These are phyloP conservation scores for Sporothrix sp. DNA, from an alignment of 2,329 filamentous ascomycete genomes.

Conservation along the genomic window DNA sequence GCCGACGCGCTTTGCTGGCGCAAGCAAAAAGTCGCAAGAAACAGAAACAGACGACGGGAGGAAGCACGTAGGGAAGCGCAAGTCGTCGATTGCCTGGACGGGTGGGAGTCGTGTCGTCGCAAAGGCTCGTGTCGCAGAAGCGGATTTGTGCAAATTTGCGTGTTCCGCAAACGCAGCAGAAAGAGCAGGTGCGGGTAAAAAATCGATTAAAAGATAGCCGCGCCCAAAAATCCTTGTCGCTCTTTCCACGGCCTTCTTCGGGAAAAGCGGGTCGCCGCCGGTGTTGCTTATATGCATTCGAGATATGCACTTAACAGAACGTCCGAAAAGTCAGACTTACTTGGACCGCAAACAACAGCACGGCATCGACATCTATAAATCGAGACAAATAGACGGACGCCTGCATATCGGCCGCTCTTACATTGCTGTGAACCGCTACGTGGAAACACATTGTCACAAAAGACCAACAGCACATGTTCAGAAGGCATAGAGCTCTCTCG, in stretches of 20 bases:
- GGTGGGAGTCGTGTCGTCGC: background rate
- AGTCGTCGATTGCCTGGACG: background rate
- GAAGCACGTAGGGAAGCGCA: background rate
- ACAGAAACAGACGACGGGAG: background rate
- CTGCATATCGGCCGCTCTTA: too few relatives aligned
- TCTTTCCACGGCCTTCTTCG: conserved; percentile 1
- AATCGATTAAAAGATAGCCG: conserved; percentile 2
- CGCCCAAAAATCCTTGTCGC: background rate
- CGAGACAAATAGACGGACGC: background rate
- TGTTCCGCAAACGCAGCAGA: background rate
- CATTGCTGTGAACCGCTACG: too few relatives aligned
- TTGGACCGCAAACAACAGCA: background rate
- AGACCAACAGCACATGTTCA: too few relatives aligned
- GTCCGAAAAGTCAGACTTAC: conserved; percentile 10
- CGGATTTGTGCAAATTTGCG: conserved; percentile 7
- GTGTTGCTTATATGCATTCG: conserved; percentile 2
- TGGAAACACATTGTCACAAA: too few relatives aligned
- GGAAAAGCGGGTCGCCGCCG: conserved; percentile 1
- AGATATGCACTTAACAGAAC: background rate
- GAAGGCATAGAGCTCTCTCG: too few relatives aligned
- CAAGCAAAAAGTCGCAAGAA: background rate
- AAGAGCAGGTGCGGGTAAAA: background rate
- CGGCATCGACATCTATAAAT: background rate
- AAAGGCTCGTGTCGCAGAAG: conserved; percentile 3
- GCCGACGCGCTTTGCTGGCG: too few relatives aligned